These are phyloP conservation scores for Boletus bicolor DNA, from an alignment of 768 basidiomycete genomes.

Conservation along the genomic window DNA sequence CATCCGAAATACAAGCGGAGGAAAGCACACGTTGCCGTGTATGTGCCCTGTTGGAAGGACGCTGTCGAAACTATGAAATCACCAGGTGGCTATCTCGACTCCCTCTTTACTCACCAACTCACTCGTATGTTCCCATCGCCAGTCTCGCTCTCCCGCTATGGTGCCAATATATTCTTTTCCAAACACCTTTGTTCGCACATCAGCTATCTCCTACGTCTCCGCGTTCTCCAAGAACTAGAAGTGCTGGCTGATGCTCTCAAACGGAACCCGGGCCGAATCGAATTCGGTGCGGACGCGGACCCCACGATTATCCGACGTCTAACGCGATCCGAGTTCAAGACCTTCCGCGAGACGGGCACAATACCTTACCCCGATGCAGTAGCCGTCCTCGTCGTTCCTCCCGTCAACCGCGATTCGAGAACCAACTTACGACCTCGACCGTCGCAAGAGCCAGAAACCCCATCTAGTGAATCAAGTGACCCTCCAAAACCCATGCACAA, in stretches of 20 bases:
- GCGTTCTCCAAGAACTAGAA: constrained; percentile 73
- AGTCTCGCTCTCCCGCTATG: constrained; percentile 26
- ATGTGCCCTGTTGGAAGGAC: constrained; percentile 60
- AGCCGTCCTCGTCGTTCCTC: constrained; percentile 69
- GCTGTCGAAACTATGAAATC: constrained; percentile 38
- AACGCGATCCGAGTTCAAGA: constrained; percentile 56
- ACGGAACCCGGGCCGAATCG: neutral
- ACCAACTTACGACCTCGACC: constrained; percentile 43
- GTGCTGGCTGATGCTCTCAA: constrained; percentile 41
- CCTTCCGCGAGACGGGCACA: constrained; percentile 42
- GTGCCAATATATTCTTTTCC: constrained; percentile 34
- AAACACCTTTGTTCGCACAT: constrained; percentile 53
- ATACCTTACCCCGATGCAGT: constrained; percentile 53
- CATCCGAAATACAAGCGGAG: constrained; percentile 57
- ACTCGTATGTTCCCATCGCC: neutral
- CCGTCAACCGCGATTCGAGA: constrained; percentile 51
- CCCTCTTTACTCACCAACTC: neutral
- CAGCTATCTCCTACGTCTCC: constrained; percentile 62
- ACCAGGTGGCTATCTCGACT: constrained; percentile 32
- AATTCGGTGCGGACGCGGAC: constrained; percentile 16
- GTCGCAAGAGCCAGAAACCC: constrained; percentile 37
- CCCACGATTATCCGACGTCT: constrained; percentile 57
- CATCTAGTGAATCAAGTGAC: constrained; percentile 7
- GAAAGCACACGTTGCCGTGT: constrained; percentile 43
- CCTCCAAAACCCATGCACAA: neutral